A percentile compares a stretch with the other conserved stretches of the same genome.
Evolutionary conservation across 352 stramenopile genomes (phyloP).

Genomic region (Pythium angustatum): DNA sequence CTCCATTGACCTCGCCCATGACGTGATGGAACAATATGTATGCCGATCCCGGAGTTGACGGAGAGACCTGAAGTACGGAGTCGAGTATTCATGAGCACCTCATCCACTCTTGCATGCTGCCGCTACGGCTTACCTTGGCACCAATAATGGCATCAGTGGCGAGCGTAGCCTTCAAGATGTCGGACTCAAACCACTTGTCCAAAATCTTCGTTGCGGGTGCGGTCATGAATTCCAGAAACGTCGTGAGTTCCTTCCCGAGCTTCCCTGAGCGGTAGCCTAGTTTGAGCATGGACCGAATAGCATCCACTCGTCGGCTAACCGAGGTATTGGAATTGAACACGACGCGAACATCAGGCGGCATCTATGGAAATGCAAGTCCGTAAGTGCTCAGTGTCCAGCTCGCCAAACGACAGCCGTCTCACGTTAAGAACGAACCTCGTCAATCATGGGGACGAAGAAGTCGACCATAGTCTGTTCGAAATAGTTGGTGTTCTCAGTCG

Average conservation of each 20-base stretch:
- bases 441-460: constrained; percentile 82
- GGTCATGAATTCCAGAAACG: constrained; percentile 89
- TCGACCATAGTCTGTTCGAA: constrained; percentile 62
- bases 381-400: too few species aligned
- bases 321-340: constrained; percentile 52
- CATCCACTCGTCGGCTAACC: constrained; percentile 64
- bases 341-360: constrained; percentile 72
- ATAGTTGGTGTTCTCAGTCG: neutral
- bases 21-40: constrained; percentile 93
- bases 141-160: constrained; percentile 93
- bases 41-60: constrained; percentile 81
- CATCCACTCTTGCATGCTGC: too few species aligned
- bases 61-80: constrained; percentile 50
- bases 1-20: constrained; percentile 89
- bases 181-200: constrained; percentile 90
- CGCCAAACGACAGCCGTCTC: too few species aligned
- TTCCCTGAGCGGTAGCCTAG: constrained; percentile 67
- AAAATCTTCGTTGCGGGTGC: constrained; percentile 85
- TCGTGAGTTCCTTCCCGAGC: constrained; percentile 71
- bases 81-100: neutral
- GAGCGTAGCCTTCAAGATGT: constrained; percentile 89
- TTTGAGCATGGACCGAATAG: constrained; percentile 62
- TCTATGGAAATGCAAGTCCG: constrained; percentile 26
- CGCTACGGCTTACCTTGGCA: constrained; percentile 68
- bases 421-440: constrained; percentile 62